Percentiles rank a stretch among this genome's conserved stretches.
Conservation (phyloP, 2,329 filamentous ascomycete species). For the Penicillium olsonii region DNA sequence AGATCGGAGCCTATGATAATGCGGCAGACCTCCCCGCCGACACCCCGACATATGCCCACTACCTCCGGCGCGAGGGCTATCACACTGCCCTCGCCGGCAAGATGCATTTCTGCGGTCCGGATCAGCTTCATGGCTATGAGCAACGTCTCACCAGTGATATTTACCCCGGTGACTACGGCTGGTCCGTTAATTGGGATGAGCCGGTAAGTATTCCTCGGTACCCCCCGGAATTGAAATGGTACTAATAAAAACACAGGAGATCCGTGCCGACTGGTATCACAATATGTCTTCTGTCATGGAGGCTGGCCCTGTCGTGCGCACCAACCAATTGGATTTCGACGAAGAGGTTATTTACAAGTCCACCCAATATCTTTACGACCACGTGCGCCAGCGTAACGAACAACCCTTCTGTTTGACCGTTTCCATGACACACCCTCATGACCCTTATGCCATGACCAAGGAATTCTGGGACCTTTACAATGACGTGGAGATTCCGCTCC, state of each 20-base stretch:
- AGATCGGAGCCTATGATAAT: conserved; percentile 91
- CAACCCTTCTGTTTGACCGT: conserved; percentile 87
- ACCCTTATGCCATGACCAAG: conserved; percentile 90
- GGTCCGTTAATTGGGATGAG: conserved; percentile 94
- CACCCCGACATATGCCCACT: conserved; percentile 88
- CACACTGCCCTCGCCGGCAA: conserved; percentile 90
- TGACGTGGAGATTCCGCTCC: conserved; percentile 80
- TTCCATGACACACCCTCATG: conserved; percentile 90
- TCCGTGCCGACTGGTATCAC: conserved; percentile 89
- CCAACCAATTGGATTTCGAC: conserved; percentile 94
- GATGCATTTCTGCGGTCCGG: conserved; percentile 91
- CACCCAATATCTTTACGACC: conserved; percentile 85
- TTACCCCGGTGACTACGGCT: conserved; percentile 91
- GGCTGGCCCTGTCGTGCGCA: conserved; percentile 82
- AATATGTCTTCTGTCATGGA: conserved; percentile 93
- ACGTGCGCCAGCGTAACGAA: conserved; percentile 75
- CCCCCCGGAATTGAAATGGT: not conserved
- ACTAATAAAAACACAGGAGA: conserved; percentile 30
- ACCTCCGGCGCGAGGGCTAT: conserved; percentile 80
- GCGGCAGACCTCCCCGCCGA: conserved; percentile 81
- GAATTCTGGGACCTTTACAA: conserved; percentile 95
- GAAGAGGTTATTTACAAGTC: conserved; percentile 94
- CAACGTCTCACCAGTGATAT: conserved; percentile 91
- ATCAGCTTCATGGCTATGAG: conserved; percentile 93
- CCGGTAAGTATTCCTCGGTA: conserved; percentile 53